Conservation (phyloP, 1,284 basidiomycete species). For the Pyrrhoderma lamaoense region DNA sequence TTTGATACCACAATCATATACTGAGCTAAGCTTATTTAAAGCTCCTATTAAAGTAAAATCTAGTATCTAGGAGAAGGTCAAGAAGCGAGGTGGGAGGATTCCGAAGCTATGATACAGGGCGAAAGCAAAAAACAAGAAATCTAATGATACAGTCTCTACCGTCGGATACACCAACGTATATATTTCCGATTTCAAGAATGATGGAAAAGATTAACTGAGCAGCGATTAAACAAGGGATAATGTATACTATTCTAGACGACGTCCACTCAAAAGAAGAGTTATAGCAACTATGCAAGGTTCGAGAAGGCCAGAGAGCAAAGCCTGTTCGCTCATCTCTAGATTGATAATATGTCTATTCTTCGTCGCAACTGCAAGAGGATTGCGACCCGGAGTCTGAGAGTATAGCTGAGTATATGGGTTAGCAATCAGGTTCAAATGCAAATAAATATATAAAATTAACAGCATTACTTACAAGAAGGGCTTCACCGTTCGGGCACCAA, state of each 20-base stretch:
- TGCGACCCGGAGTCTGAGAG: conserved; percentile 12
- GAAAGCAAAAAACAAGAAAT: too few relatives aligned
- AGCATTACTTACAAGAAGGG: conserved; percentile 34
- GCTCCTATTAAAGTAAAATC: too few relatives aligned
- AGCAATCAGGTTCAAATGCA: neutral
- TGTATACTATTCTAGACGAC: conserved; percentile 12
- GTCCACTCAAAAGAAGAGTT: conserved; percentile 16
- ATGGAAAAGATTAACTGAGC: too few relatives aligned
- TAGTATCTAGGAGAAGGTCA: too few relatives aligned
- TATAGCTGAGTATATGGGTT: conserved; percentile 9
- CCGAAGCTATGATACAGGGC: too few relatives aligned
- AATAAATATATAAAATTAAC: neutral
- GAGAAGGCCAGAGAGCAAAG: conserved; percentile 14
- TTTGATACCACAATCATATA: too few relatives aligned
- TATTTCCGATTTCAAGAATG: too few relatives aligned
- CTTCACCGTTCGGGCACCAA: conserved; percentile 36
- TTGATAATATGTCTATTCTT: conserved; percentile 14
- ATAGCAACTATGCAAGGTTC: conserved; percentile 18
- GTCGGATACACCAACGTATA: too few relatives aligned
- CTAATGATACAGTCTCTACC: too few relatives aligned
- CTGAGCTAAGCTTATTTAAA: too few relatives aligned
- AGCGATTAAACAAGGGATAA: neutral
- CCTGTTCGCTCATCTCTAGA: conserved; percentile 16
- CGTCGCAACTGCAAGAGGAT: conserved; percentile 9
- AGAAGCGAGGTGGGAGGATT: too few relatives aligned